A percentile compares a stretch with the other conserved stretches of the same genome.
These are phyloP conservation scores for Zymoseptoria tritici DNA, from an alignment of 2,329 filamentous ascomycete genomes.

Conservation along the genomic window DNA sequence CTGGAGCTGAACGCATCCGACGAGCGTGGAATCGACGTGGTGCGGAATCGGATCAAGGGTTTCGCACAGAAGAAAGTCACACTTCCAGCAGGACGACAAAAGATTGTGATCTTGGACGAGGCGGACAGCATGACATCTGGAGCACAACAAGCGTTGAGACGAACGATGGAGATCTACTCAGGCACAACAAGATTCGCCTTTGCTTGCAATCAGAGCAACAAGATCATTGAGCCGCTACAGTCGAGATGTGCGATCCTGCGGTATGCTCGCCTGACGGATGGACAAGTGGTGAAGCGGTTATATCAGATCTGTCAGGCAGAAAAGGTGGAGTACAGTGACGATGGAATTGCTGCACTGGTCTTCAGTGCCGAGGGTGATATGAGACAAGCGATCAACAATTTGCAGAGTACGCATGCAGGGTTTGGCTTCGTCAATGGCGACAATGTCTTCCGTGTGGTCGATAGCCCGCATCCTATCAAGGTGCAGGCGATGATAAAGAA, in stretches of 20 bases:
- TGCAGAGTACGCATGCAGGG: conserved; percentile 86
- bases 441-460: conserved; percentile 96
- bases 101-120: conserved; percentile 95
- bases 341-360: conserved; percentile 89
- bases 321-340: conserved; percentile 81
- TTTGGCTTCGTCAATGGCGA: conserved; percentile 97
- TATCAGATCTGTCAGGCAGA: conserved; percentile 91
- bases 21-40: conserved; percentile 93
- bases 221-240: conserved; percentile 98
- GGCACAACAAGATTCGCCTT: conserved; percentile 95
- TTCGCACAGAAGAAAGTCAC: conserved; percentile 99
- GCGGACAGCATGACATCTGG: conserved; percentile 95
- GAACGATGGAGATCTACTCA: conserved; percentile 99
- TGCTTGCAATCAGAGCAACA: conserved; percentile 97
- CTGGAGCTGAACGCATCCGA: conserved; percentile 94
- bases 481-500: conserved; percentile 98
- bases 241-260: conserved; percentile 93
- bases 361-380: conserved; percentile 98
- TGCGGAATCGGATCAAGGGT: conserved; percentile 93
- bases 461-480: conserved; percentile 94
- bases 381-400: conserved; percentile 97
- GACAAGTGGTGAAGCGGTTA: conserved; percentile 82
- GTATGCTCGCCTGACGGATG: conserved; percentile 86
- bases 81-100: conserved; percentile 80
- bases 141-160: conserved; percentile 85